Base-by-base conservation (phyloP, 1,284 basidiomycete genomes). In the Anthracocystis setariae region DNA sequence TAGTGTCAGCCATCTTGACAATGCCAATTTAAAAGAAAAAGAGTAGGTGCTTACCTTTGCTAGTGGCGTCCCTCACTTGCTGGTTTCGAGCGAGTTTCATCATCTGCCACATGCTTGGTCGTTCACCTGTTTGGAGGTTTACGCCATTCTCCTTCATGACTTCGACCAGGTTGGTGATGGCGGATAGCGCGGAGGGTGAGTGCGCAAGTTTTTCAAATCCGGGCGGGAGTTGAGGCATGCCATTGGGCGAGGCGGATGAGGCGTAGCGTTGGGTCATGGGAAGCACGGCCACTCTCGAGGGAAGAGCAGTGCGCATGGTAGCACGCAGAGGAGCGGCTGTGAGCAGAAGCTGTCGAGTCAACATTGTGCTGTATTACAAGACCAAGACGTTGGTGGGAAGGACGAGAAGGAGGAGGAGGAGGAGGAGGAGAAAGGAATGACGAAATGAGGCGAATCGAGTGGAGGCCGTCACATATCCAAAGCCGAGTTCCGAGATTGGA, bases 131-230 rank as follows among this genome's bases (percentile, higher is more conserved):
- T 18, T 65, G 54, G 15, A 79, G 24, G 40, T 79, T 73, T 18
- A 79, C 51, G 32, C 77, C 77, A 44, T 79, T 65, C 46, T 67
- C 53, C 65, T 79, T 64, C 58, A 79, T 67, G 42, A 74, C 58
- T 9, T 72, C 62, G 24, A 75, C 60, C 25, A 79, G 58, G 9
- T 74, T 56, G 5, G 62, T 52, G 55, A 79, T 76, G 40, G 77
- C 73, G 2, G 63, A 50, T 7, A 79, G 47, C 4, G 77, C 77
- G 0, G 63, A 56, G 24, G 77, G 77, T 7, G 61, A 62, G 47
- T 74, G 51, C 3, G 67, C 69, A 3, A 79, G 58, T 53, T 79
- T 79, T 53, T 79, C 77, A 27, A 79, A 76, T 24, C 77, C 77
- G 33, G 72, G 62, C 1, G 77, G 77, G 8, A 79, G 55, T 23